Evolutionary conservation across 768 basidiomycete species (phyloP).

Genomic region (Agrocybe chaxingu): DNA sequence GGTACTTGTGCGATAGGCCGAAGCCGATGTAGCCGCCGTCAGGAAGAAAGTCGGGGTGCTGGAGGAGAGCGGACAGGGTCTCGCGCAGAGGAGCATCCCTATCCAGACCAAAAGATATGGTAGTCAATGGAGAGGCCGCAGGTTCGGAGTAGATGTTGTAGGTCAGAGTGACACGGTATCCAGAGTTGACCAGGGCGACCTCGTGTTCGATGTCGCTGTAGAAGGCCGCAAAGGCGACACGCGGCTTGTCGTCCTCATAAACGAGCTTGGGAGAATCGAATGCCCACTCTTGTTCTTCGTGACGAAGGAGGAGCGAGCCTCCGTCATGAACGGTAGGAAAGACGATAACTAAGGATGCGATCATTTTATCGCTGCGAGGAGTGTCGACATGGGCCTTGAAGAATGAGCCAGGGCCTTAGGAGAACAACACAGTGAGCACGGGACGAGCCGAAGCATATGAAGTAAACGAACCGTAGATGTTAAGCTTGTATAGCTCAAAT

Average conservation of each 20-base stretch:
- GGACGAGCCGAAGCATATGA: not conserved
- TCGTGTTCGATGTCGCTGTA: too few relatives aligned
- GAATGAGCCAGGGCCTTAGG: constrained; percentile 31
- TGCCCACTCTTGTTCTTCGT: constrained; percentile 23
- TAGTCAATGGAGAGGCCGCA: too few relatives aligned
- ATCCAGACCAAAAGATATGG: too few relatives aligned
- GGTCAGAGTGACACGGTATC: too few relatives aligned
- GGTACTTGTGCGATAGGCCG: constrained; percentile 20
- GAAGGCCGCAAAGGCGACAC: too few relatives aligned
- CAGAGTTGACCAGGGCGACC: too few relatives aligned
- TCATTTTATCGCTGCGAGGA: constrained; percentile 36
- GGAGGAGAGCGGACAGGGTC: too few relatives aligned
- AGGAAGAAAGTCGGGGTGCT: too few relatives aligned
- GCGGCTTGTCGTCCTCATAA: too few relatives aligned
- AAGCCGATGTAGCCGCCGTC: too few relatives aligned
- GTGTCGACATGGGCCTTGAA: constrained; percentile 48
- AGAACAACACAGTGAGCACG: not conserved
- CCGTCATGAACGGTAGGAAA: constrained; percentile 39
- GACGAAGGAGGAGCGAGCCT: constrained; percentile 30
- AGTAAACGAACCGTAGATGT: constrained; percentile 35
- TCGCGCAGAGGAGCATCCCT: too few relatives aligned
- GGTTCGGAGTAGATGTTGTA: too few relatives aligned
- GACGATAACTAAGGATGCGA: constrained; percentile 46
- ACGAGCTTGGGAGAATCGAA: constrained; percentile 9
- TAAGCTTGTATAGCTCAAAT: constrained; percentile 41